Evolutionary conservation across 768 basidiomycete species (phyloP).

Genomic region (Tylopilus plumbeoviolaceoides): DNA sequence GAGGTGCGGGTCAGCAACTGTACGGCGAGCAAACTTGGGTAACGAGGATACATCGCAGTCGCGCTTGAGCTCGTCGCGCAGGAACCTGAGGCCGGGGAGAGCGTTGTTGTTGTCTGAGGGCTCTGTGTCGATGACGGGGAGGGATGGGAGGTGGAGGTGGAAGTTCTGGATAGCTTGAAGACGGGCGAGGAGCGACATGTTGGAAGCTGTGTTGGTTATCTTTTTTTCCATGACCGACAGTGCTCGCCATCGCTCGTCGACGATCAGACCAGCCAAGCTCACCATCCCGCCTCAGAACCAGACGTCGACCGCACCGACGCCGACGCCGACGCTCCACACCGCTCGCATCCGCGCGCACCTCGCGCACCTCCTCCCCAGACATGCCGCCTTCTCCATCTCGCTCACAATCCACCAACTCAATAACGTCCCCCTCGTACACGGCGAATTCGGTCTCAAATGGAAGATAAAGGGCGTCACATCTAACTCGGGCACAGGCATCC

Average conservation of each 20-base stretch:
- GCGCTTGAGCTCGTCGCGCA: conserved; percentile 40
- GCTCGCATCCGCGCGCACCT: conserved; percentile 51
- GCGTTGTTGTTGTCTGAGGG: conserved; percentile 8
- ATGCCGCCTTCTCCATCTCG: conserved; percentile 61
- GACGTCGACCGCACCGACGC: neutral
- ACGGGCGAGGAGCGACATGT: neutral
- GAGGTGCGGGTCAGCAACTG: conserved; percentile 2
- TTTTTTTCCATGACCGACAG: conserved; percentile 1
- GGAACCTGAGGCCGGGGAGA: conserved; percentile 38
- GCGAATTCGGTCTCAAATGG: conserved; percentile 70
- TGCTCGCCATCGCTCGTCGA: conserved; percentile 2
- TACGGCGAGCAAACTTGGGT: neutral
- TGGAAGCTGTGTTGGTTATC: neutral
- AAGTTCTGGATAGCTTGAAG: conserved; percentile 22
- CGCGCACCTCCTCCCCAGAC: conserved; percentile 56
- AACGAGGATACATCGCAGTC: conserved; percentile 36
- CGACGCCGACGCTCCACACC: neutral
- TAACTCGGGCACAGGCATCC: conserved; percentile 37
- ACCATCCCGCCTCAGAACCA: neutral
- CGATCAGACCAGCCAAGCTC: neutral
- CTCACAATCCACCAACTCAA: conserved; percentile 63
- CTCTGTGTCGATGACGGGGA: conserved; percentile 33
- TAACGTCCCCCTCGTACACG: conserved; percentile 67
- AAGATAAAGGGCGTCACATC: conserved; percentile 58
- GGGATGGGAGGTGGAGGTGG: conserved; percentile 13